phyloP scores from a whole-genome alignment of 1,284 basidiomycete species.

The Ustilago esculenta region DNA sequence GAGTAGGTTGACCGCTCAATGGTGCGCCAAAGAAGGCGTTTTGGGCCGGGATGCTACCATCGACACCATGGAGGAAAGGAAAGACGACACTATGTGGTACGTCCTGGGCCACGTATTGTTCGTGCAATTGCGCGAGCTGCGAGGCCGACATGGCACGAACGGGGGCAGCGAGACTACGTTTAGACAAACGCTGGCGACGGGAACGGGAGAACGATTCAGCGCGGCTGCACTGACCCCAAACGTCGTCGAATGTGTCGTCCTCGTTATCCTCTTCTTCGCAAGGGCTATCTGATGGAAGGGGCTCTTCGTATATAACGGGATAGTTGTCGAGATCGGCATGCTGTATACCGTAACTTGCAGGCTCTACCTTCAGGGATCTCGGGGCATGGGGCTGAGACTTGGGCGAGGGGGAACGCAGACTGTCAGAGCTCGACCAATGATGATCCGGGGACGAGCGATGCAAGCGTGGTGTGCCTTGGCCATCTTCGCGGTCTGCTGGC shows the following conservation, averaged over 20 bases:
- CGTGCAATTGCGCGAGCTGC: constrained; percentile 54
- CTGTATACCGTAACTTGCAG: constrained; percentile 40
- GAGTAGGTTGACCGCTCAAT: constrained; percentile 44
- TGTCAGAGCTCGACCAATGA: constrained; percentile 4
- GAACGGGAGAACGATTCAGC: not conserved
- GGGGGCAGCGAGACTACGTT: constrained; percentile 35
- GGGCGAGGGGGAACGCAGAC: constrained; percentile 30
- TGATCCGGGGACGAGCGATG: constrained; percentile 15
- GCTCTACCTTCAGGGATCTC: not conserved
- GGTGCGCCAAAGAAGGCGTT: constrained; percentile 61
- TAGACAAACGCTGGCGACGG: constrained; percentile 6
- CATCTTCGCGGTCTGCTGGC: constrained; percentile 14
- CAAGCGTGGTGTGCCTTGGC: constrained; percentile 22
- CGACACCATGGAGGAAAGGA: constrained; percentile 64
- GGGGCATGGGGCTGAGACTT: constrained; percentile 19
- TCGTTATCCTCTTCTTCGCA: constrained; percentile 16
- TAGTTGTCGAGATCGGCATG: constrained; percentile 54
- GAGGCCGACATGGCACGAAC: constrained; percentile 56
- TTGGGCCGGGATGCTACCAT: constrained; percentile 56
- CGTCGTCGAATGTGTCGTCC: constrained; percentile 15
- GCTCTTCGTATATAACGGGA: constrained; percentile 43
- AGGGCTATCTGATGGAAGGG: constrained; percentile 14
- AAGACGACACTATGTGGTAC: constrained; percentile 62
- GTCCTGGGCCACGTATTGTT: constrained; percentile 50
- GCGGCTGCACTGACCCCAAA: not conserved